Evolutionary conservation across 768 basidiomycete genomes (phyloP).

Genomic region (Mycena albidolilacea): DNA sequence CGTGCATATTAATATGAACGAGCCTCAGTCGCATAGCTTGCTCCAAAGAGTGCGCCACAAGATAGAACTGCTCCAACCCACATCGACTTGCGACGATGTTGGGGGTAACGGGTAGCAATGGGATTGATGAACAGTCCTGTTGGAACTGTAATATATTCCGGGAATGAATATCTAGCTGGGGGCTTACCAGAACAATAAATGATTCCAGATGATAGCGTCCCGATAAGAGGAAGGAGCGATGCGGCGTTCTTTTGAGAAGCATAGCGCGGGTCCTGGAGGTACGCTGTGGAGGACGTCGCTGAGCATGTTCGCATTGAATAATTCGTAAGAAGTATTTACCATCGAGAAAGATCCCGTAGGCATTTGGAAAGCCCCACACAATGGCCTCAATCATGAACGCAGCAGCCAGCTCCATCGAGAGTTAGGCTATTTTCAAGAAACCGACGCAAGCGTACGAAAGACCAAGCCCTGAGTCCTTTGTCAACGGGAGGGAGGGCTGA

Average conservation of each 20-base stretch:
- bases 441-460: constrained; percentile 40
- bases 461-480: constrained; percentile 44
- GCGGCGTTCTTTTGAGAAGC: constrained; percentile 42
- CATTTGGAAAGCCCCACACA: constrained; percentile 49
- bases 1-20: no score
- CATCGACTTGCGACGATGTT: constrained; percentile 39
- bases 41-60: constrained; percentile 42
- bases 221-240: constrained; percentile 38
- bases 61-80: constrained; percentile 45
- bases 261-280: constrained; percentile 44
- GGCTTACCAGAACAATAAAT: constrained; percentile 49
- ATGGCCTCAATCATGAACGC: constrained; percentile 46
- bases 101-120: constrained; percentile 42
- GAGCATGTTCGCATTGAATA: neutral
- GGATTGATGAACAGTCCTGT: constrained; percentile 38
- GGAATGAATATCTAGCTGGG: neutral
- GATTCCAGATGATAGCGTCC: constrained; percentile 43
- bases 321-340: constrained; percentile 18
- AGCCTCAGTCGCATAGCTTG: constrained; percentile 43
- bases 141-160: neutral
- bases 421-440: neutral
- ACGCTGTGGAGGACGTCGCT: constrained; percentile 22
- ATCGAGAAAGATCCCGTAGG: constrained; percentile 49
- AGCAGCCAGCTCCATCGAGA: constrained; percentile 41
- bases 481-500: constrained; percentile 43